Base-by-base conservation (phyloP, 768 basidiomycete genomes). In the Amanita jacksonii region DNA sequence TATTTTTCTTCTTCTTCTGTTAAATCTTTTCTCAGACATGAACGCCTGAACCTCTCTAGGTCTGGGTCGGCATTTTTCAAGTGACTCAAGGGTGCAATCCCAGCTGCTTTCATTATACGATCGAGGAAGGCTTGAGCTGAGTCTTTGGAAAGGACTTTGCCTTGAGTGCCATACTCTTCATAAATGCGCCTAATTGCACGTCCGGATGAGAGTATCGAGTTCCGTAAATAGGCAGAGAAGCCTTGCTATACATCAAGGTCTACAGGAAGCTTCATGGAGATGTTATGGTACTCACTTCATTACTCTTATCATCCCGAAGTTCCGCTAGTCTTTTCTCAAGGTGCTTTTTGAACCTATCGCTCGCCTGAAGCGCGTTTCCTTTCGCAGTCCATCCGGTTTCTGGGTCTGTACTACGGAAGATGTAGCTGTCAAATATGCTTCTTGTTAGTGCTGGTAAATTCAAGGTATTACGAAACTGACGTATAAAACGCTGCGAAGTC, bases 341-440 rank as follows among this genome's bases (percentile, higher is more conserved):
- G 23, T 46, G 22, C n/a, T 36, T 18, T 15, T 30, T 33, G 15
- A 59, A 38, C 3, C 35, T 10, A 5, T 35, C 16, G 18, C 49
- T 51, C 1, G 54, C 47, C 18, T 44, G n/a, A 7, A 56, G 16
- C 2, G 58, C 58, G 9, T 32, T 32, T 27, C 23, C 32, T 8
- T 53, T 50, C 5, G 49, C 42, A 4, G 36, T 41, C 54, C 54
- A 59, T n/a, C 50, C 54, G 20, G 42, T 27, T 36, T 56, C 56
- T 16, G 56, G 46, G 34, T 60, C 51, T 3, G 41, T 37, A 34
- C 52, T 57, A 12, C 52, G 52, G 38, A 57, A 57, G 12, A 57
- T 38, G 37, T 45, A 57, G 19, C 56, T 60, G 24, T 23, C 30
- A 8, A n/a, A n/a, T n/a, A n/a, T n/a, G n/a, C n/a, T n/a, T n/a